Evolutionary conservation across 2,329 filamentous ascomycete genomes (phyloP).

Genomic region (Penicillium griseofulvum): DNA sequence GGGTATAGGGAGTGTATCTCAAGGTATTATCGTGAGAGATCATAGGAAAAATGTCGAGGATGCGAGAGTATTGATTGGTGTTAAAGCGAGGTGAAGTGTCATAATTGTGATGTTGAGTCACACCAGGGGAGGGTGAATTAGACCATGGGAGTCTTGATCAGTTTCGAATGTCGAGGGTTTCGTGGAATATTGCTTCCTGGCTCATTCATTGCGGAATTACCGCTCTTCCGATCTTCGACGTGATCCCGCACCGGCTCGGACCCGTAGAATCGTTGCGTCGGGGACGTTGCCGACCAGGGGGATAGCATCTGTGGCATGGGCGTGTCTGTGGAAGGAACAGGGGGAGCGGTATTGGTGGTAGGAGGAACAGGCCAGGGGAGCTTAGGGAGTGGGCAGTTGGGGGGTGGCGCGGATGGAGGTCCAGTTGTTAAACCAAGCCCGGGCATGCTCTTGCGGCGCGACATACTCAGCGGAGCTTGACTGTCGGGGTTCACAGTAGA

Average conservation of each 20-base stretch:
- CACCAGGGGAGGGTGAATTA: neutral
- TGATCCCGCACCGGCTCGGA: slow-evolving; percentile 16
- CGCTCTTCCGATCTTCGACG: slow-evolving; percentile 14
- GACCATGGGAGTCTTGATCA: slow-evolving; percentile 11
- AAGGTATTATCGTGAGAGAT: neutral
- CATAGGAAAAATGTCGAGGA: neutral
- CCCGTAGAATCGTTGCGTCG: slow-evolving; percentile 18
- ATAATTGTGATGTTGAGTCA: neutral
- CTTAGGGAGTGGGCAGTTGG: slow-evolving; percentile 35
- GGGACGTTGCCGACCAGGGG: slow-evolving; percentile 8
- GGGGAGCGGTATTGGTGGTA: slow-evolving; percentile 4
- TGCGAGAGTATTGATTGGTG: neutral
- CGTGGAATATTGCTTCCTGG: neutral
- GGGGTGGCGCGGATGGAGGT: slow-evolving; percentile 32
- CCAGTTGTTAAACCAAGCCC: slow-evolving; percentile 32
- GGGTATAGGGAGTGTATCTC: slow-evolving; percentile 5
- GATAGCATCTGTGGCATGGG: slow-evolving; percentile 12
- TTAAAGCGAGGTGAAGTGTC: neutral
- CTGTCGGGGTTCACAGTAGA: slow-evolving; percentile 12
- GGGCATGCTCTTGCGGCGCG: slow-evolving; percentile 35
- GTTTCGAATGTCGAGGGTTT: slow-evolving; percentile 13
- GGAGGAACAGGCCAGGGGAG: slow-evolving; percentile 29
- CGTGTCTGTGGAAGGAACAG: neutral
- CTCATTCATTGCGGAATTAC: neutral
- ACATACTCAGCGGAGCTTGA: slow-evolving; percentile 16